These are phyloP conservation scores for Zygosaccharomyces sapae DNA, from an alignment of 1,139 yeast species.

Conservation along the genomic window DNA sequence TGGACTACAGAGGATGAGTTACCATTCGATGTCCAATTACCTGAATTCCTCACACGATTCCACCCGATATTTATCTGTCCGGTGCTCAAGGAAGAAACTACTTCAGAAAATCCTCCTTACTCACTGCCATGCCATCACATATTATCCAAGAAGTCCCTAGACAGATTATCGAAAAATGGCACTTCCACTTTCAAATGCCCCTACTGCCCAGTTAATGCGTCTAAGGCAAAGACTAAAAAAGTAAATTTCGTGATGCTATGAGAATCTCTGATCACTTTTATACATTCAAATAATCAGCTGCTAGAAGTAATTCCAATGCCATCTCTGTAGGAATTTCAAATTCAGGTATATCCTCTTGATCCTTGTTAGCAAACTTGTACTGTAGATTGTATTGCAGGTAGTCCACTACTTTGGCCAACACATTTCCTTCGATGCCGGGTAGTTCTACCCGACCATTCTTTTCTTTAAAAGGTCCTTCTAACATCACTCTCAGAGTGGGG, in stretches of 20 bases:
- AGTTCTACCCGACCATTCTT: slow-evolving; percentile 38
- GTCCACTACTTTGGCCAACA: slow-evolving; percentile 79
- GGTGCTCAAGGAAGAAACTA: slow-evolving; percentile 79
- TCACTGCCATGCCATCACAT: slow-evolving; percentile 64
- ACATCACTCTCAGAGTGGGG: slow-evolving; percentile 65
- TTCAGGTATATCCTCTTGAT: slow-evolving; percentile 62
- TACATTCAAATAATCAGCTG: slow-evolving; percentile 79
- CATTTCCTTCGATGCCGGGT: slow-evolving; percentile 60
- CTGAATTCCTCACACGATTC: slow-evolving; percentile 47
- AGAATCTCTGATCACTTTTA: slow-evolving; percentile 13
- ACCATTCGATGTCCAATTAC: slow-evolving; percentile 57
- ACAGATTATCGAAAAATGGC: slow-evolving; percentile 39
- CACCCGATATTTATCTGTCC: slow-evolving; percentile 93
- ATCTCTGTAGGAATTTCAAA: slow-evolving; percentile 90
- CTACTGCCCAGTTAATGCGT: slow-evolving; percentile 52
- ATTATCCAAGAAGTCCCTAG: slow-evolving; percentile 50
- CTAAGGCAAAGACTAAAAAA: slow-evolving; percentile 30
- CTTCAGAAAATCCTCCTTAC: slow-evolving; percentile 55
- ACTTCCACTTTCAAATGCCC: slow-evolving; percentile 56
- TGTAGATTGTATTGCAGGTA: slow-evolving; percentile 74
- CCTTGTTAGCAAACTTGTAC: slow-evolving; percentile 53
- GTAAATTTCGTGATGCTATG: slow-evolving; percentile 33
- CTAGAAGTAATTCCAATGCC: slow-evolving; percentile 85
- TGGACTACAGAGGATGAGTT: slow-evolving; percentile 56
- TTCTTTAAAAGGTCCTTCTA: slow-evolving; percentile 41